A percentile compares a stretch with the other conserved stretches of the same genome.
Conservation (phyloP, 176 grass and related monocot species). For the Typha latifolia region DNA sequence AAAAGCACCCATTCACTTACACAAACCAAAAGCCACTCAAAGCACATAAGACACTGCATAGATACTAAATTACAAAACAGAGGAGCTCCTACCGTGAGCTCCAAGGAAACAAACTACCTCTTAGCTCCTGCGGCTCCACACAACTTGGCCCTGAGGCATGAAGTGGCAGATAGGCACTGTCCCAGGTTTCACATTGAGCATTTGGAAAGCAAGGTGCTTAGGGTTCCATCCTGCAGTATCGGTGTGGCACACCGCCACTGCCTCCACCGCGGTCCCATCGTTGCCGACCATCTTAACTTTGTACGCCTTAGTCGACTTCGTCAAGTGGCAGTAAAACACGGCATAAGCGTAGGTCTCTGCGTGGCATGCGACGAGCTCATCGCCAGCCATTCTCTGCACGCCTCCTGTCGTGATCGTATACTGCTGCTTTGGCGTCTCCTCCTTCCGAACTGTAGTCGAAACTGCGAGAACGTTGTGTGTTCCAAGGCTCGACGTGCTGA, state of each 20-base stretch:
- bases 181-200: conserved; percentile 71
- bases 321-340: conserved; percentile 71
- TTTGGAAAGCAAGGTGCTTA: conserved; percentile 67
- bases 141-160: conserved; percentile 63
- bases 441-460: conserved; percentile 35
- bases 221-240: conserved; percentile 75
- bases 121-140: conserved; percentile 56
- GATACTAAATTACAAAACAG: conserved; percentile 7
- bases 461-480: conserved; percentile 41
- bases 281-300: conserved; percentile 54
- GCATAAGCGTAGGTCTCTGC: conserved; percentile 65
- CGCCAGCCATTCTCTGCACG: conserved; percentile 20
- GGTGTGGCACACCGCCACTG: conserved; percentile 65
- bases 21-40: too few relatives aligned
- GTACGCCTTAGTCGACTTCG: conserved; percentile 51
- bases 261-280: conserved; percentile 52
- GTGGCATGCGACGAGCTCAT: conserved; percentile 59
- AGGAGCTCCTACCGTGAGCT: background rate
- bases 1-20: too few relatives aligned
- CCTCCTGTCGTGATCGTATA: conserved; percentile 35
- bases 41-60: background rate
- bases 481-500: conserved; percentile 54
- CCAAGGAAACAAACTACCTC: background rate
- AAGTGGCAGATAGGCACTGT: conserved; percentile 74
- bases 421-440: conserved; percentile 33